phyloP scores from a whole-genome alignment of 306 rosid genomes.

The Acacia melanoxylon region DNA sequence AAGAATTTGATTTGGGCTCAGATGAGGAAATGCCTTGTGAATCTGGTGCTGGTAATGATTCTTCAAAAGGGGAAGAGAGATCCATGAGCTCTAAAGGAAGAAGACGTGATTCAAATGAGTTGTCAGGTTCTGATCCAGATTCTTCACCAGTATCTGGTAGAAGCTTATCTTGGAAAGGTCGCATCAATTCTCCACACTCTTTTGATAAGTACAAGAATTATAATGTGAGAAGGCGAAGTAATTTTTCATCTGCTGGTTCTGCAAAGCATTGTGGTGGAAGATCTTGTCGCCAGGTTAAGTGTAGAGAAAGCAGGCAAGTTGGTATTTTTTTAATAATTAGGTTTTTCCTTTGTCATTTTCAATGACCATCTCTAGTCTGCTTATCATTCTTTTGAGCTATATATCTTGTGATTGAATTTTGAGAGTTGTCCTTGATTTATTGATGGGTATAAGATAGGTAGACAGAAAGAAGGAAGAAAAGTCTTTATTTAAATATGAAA shows the following conservation, averaged over 20 bases:
- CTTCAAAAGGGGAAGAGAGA: constrained; percentile 39
- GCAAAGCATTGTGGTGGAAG: constrained; percentile 71
- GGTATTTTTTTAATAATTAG: neutral
- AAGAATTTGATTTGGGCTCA: constrained; percentile 67
- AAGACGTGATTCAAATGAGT: constrained; percentile 52
- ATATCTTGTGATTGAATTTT: neutral
- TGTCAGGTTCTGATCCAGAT: constrained; percentile 59
- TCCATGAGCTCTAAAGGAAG: constrained; percentile 44
- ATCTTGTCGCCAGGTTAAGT: constrained; percentile 85
- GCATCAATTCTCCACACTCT: constrained; percentile 48
- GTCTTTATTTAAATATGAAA: neutral
- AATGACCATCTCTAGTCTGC: neutral
- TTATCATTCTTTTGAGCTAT: constrained; percentile 14
- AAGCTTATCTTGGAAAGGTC: constrained; percentile 97
- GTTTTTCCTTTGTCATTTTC: neutral
- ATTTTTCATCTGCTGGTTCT: constrained; percentile 57
- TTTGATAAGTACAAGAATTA: constrained; percentile 57
- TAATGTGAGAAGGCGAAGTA: constrained; percentile 51
- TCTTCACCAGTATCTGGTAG: constrained; percentile 57
- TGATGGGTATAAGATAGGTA: neutral
- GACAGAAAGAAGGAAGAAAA: neutral
- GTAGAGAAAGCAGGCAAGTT: constrained; percentile 61
- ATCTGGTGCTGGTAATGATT: constrained; percentile 49
- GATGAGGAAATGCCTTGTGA: constrained; percentile 68
- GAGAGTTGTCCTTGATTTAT: neutral